phyloP scores from a whole-genome alignment of 2,329 filamentous ascomycete genomes.

The Talaromyces sp. region DNA sequence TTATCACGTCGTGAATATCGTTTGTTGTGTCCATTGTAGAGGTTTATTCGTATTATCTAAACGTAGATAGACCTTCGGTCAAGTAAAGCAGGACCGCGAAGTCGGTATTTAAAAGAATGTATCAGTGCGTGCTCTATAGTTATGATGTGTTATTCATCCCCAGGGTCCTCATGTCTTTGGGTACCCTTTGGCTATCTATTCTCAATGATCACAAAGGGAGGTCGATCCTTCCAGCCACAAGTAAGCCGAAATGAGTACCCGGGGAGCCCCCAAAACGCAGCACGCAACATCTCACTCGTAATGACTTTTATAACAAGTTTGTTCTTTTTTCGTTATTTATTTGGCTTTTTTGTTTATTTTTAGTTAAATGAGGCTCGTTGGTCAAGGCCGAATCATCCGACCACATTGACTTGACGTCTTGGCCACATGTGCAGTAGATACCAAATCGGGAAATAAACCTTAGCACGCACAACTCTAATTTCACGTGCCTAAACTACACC shows the following conservation, averaged over 20 bases:
- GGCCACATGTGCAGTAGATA: not conserved
- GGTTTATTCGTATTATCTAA: not conserved
- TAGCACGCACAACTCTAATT: not conserved
- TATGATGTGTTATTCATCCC: not conserved
- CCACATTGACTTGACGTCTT: not conserved
- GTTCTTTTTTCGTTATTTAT: not conserved
- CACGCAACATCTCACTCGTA: not conserved
- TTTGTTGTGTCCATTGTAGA: not conserved
- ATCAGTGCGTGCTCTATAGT: not conserved
- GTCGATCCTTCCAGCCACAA: not conserved
- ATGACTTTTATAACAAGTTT: not conserved
- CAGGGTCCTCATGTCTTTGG: not conserved
- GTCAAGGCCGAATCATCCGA: not conserved
- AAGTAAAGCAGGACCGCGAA: not conserved
- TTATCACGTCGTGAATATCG: slow-evolving; percentile 56
- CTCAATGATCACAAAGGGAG: not conserved
- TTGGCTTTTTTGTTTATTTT: not conserved
- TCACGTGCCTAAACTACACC: not conserved
- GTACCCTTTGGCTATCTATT: not conserved
- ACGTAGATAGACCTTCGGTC: not conserved
- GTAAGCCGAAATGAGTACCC: not conserved
- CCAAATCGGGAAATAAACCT: not conserved
- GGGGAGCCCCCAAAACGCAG: not conserved
- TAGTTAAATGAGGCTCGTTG: not conserved
- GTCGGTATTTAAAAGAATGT: not conserved